phyloP scores from a whole-genome alignment of 2,329 filamentous ascomycete genomes.

The Acrocalymma vagum region DNA sequence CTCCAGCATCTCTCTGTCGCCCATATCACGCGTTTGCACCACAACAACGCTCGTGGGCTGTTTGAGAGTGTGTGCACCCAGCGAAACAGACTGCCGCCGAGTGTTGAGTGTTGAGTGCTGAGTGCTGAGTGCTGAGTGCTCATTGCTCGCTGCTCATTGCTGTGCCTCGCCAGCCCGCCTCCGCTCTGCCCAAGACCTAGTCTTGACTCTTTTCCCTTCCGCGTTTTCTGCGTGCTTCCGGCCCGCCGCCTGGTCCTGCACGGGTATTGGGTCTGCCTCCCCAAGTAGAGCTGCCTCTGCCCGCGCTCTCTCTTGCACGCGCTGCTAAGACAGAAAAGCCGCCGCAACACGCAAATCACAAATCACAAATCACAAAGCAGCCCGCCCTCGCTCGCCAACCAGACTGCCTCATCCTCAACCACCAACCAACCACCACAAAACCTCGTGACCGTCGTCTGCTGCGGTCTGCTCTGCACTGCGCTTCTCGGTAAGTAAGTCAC shows the following conservation, averaged over 20 bases:
- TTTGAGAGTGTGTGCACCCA: conserved; percentile 23
- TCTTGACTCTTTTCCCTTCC: too few species aligned
- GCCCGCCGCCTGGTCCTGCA: too few species aligned
- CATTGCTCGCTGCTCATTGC: too few species aligned
- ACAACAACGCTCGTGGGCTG: conserved; percentile 31
- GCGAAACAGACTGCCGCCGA: too few species aligned
- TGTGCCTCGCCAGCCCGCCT: too few species aligned
- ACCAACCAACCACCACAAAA: conserved; percentile 39
- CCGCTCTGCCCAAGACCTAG: too few species aligned
- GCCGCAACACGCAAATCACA: conserved; percentile 29
- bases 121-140: too few species aligned
- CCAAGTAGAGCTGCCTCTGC: background rate
- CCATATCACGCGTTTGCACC: conserved; percentile 35
- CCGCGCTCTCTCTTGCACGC: conserved; percentile 11
- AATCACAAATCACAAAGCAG: conserved; percentile 28
- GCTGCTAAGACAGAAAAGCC: conserved; percentile 28
- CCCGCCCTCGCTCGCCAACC: too few species aligned
- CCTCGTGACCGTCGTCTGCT: conserved; percentile 44
- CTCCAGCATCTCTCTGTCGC: conserved; percentile 23
- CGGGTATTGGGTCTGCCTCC: background rate
- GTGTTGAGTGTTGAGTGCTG: too few species aligned
- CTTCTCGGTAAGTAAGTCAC: conserved; percentile 45
- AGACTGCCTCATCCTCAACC: too few species aligned
- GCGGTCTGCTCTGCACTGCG: conserved; percentile 43
- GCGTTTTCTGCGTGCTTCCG: too few species aligned